phyloP scores from a whole-genome alignment of 495 filamentous ascomycete species.

The Penicillium angulare region DNA sequence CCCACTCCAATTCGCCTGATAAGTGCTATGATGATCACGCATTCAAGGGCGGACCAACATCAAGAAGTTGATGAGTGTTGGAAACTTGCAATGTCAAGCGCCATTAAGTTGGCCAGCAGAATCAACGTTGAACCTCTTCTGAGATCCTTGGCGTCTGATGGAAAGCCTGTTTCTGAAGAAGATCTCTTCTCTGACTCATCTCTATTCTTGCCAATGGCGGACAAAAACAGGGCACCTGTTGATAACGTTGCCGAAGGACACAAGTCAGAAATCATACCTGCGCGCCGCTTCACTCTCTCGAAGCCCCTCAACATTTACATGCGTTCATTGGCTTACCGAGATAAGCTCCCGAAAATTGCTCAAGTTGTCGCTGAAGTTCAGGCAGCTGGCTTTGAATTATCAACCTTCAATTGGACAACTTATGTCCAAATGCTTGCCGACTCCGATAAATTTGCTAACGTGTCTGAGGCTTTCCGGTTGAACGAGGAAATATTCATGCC shows the following conservation, averaged over 20 bases:
- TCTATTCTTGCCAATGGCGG: not conserved
- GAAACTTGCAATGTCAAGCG: slow-evolving; percentile 55
- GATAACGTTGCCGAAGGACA: not conserved
- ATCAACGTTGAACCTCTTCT: slow-evolving; percentile 21
- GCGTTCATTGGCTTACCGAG: slow-evolving; percentile 47
- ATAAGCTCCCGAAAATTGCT: slow-evolving; percentile 46
- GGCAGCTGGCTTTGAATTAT: slow-evolving; percentile 63
- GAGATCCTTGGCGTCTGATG: not conserved
- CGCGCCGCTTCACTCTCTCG: slow-evolving; percentile 58
- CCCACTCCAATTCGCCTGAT: slow-evolving; percentile 56
- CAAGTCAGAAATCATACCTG: slow-evolving; percentile 38
- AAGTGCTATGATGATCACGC: slow-evolving; percentile 61
- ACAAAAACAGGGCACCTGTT: too few species aligned
- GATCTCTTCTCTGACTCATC: slow-evolving; percentile 1
- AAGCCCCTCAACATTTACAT: slow-evolving; percentile 61
- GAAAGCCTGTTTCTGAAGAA: not conserved
- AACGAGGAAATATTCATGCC: slow-evolving; percentile 76
- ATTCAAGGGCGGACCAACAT: slow-evolving; percentile 53
- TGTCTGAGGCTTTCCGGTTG: slow-evolving; percentile 56
- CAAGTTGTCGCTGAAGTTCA: slow-evolving; percentile 51
- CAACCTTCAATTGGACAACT: slow-evolving; percentile 52
- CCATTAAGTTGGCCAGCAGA: slow-evolving; percentile 40
- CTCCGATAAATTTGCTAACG: slow-evolving; percentile 33
- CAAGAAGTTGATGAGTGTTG: slow-evolving; percentile 64
- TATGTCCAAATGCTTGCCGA: slow-evolving; percentile 49